These are phyloP conservation scores for Saccharomyces jurei DNA, from an alignment of 805 yeast species.

Conservation along the genomic window DNA sequence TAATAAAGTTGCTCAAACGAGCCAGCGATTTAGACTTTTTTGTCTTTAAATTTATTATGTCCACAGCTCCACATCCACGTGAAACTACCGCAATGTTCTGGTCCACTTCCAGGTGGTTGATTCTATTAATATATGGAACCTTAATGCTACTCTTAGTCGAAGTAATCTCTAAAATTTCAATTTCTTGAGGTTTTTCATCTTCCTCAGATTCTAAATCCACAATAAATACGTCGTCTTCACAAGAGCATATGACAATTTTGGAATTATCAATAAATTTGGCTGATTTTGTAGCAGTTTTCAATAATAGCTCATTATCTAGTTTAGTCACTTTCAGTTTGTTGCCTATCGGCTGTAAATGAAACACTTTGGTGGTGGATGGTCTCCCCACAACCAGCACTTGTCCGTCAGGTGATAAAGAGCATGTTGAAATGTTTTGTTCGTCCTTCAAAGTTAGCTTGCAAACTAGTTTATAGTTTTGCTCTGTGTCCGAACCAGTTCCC, in stretches of 20 bases:
- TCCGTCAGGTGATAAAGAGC: conserved; percentile 58
- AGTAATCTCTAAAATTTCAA: conserved; percentile 35
- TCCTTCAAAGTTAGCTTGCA: conserved; percentile 59
- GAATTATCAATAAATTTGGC: conserved; percentile 42
- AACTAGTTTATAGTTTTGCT: conserved; percentile 40
- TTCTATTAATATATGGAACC: conserved; percentile 41
- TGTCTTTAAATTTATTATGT: conserved; percentile 32
- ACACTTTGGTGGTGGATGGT: conserved; percentile 57
- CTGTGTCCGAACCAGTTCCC: conserved; percentile 25
- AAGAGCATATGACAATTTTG: conserved; percentile 43
- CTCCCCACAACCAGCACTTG: conserved; percentile 66
- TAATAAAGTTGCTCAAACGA: conserved; percentile 50
- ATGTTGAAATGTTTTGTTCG: conserved; percentile 71
- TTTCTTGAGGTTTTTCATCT: conserved; percentile 32
- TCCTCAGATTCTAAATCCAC: conserved; percentile 36
- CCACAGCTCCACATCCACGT: conserved; percentile 60
- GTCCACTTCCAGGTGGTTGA: conserved; percentile 46
- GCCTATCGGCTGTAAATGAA: conserved; percentile 42
- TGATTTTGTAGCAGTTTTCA: conserved; percentile 48
- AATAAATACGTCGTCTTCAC: conserved; percentile 52
- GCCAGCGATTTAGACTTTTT: conserved; percentile 39
- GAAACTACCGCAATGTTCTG: conserved; percentile 49
- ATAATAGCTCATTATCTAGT: conserved; percentile 34
- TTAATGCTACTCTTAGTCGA: conserved; percentile 25
- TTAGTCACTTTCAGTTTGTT: conserved; percentile 43